phyloP scores from a whole-genome alignment of 306 rosid species.

The Astragalus membranaceus region DNA sequence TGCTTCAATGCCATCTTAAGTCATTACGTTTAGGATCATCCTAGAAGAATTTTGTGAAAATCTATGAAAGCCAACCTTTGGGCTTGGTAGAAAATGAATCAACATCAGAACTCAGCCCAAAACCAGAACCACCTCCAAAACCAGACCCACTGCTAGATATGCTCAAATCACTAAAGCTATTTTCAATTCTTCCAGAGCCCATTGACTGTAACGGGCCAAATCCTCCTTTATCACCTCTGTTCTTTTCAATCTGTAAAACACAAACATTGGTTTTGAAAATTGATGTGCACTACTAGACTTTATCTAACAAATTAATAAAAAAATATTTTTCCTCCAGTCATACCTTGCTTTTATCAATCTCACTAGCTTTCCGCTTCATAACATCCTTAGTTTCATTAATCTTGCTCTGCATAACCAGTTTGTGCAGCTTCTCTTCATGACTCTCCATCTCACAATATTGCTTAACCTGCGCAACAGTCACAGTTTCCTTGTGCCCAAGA shows the following conservation, averaged over 20 bases:
- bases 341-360: conserved; percentile 99
- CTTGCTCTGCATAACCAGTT: conserved; percentile 83
- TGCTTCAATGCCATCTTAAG: conserved; percentile 8
- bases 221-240: conserved; percentile 92
- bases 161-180: conserved; percentile 66
- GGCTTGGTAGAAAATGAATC: conserved; percentile 77
- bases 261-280: not conserved
- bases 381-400: conserved; percentile 89
- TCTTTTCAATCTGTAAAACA: conserved; percentile 74
- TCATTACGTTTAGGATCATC: conserved; percentile 8
- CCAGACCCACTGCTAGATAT: conserved; percentile 79
- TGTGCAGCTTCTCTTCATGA: conserved; percentile 94
- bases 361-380: conserved; percentile 94
- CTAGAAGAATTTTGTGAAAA: conserved; percentile 3
- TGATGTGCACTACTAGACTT: not conserved
- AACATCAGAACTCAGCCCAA: conserved; percentile 60
- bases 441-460: conserved; percentile 93
- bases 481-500: conserved; percentile 87
- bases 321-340: not conserved
- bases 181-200: conserved; percentile 94
- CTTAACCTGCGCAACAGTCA: conserved; percentile 78
- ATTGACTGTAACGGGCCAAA: conserved; percentile 69
- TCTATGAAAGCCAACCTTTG: conserved; percentile 55
- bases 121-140: conserved; percentile 82
- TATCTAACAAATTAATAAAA: not conserved